These are phyloP conservation scores for Dactylorhiza incarnata DNA, from an alignment of 106 monocot species.

Conservation along the genomic window DNA sequence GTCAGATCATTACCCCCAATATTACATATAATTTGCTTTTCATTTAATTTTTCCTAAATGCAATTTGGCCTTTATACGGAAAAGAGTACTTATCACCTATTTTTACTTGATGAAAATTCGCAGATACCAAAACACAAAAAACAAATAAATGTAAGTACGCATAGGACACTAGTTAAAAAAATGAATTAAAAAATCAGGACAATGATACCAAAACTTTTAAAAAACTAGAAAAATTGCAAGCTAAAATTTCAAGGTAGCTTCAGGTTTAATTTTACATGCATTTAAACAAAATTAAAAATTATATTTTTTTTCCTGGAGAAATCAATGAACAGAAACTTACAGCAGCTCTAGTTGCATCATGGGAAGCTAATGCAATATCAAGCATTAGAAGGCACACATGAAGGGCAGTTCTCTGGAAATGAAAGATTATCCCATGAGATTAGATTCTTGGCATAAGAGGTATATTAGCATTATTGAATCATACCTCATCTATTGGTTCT, in stretches of 20 bases:
- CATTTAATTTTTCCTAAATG: neutral
- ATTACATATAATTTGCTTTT: neutral
- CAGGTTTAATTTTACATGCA: neutral
- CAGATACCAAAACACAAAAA: neutral
- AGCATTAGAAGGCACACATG: conserved; percentile 80
- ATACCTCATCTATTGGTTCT: conserved; percentile 89
- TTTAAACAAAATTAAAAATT: neutral
- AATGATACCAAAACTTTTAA: neutral
- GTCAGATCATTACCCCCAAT: neutral
- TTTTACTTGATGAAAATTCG: neutral
- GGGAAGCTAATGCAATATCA: conserved; percentile 66
- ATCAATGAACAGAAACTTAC: conserved; percentile 38
- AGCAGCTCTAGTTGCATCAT: conserved; percentile 68
- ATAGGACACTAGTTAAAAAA: neutral
- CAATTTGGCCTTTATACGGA: neutral
- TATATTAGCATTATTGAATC: neutral
- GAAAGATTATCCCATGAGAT: conserved; percentile 4
- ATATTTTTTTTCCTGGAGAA: neutral
- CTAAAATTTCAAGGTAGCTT: neutral
- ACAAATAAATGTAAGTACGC: neutral
- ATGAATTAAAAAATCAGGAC: neutral
- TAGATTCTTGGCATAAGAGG: neutral
- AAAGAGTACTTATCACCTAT: neutral
- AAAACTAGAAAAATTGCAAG: neutral
- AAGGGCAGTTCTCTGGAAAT: conserved; percentile 66